Conservation (phyloP, 2,329 filamentous ascomycete species). For the Cadophora luteo-olivacea region DNA sequence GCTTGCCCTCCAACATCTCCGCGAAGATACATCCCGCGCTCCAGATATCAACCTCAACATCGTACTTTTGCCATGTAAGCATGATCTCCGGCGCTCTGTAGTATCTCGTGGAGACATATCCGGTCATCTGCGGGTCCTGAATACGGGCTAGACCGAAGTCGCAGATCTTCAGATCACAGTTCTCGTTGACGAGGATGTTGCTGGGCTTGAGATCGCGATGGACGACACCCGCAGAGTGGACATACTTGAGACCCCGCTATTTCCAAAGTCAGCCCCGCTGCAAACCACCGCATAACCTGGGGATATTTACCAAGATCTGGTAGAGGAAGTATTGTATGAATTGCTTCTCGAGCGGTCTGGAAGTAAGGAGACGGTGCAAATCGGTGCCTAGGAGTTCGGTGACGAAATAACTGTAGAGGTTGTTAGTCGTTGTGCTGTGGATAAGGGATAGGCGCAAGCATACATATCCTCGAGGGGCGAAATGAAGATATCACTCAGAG, state of each 20-base stretch:
- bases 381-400: constrained; percentile 97
- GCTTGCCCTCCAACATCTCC: constrained; percentile 99
- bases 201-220: constrained; percentile 98
- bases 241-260: constrained; percentile 96
- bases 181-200: constrained; percentile 99
- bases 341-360: constrained; percentile 95
- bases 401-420: constrained; percentile 82
- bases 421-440: constrained; percentile 34
- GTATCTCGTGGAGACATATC: constrained; percentile 98
- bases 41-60: constrained; percentile 99
- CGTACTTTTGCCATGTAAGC: constrained; percentile 99
- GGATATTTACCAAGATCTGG: constrained; percentile 83
- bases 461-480: constrained; percentile 99
- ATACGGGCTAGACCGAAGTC: constrained; percentile 97
- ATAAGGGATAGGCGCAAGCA: constrained; percentile 30
- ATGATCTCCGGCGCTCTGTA: constrained; percentile 99
- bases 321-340: constrained; percentile 99
- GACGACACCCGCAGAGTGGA: constrained; percentile 97
- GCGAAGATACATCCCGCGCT: constrained; percentile 99
- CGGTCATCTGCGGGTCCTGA: constrained; percentile 99
- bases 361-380: constrained; percentile 92
- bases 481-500: constrained; percentile 99
- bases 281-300: background rate
- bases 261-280: constrained; percentile 30
- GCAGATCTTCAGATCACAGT: constrained; percentile 99